Conservation (phyloP, 2,329 filamentous ascomycete species). For the Samsoniella hepiali region DNA sequence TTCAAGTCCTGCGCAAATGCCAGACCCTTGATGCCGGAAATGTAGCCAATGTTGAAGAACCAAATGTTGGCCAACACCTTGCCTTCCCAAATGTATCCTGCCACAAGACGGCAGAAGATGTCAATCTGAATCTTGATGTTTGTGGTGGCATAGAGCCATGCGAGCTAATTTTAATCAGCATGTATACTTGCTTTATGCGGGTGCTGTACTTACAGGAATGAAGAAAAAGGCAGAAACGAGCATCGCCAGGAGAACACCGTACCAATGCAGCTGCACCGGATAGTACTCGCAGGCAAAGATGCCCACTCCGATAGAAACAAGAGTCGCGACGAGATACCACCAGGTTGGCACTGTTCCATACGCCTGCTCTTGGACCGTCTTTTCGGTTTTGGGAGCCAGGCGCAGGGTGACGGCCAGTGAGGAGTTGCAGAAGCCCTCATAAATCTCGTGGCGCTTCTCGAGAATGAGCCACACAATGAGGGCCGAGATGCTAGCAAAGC, state of each 20-base stretch:
- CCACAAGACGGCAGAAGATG: slow-evolving; percentile 43
- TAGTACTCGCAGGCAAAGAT: slow-evolving; percentile 32
- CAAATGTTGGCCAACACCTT: slow-evolving; percentile 40
- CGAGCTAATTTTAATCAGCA: slow-evolving; percentile 24
- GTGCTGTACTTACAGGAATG: slow-evolving; percentile 25
- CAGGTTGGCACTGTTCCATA: slow-evolving; percentile 25
- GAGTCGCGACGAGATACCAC: slow-evolving; percentile 26
- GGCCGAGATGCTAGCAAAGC: slow-evolving; percentile 48
- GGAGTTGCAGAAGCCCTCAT: slow-evolving; percentile 17
- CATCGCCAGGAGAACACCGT: slow-evolving; percentile 30
- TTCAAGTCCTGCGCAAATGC: slow-evolving; percentile 44
- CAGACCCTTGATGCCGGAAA: slow-evolving; percentile 40
- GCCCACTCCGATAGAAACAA: slow-evolving; percentile 26
- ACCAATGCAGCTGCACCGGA: slow-evolving; percentile 31
- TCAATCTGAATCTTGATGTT: slow-evolving; percentile 45
- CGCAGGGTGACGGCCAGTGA: slow-evolving; percentile 7
- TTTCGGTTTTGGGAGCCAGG: neutral
- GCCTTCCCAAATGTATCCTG: slow-evolving; percentile 44
- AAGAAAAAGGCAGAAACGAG: slow-evolving; percentile 29
- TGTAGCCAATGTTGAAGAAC: slow-evolving; percentile 39
- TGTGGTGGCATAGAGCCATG: slow-evolving; percentile 37
- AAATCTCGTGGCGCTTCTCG: slow-evolving; percentile 29
- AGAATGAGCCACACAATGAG: slow-evolving; percentile 32
- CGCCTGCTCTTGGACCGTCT: slow-evolving; percentile 19
- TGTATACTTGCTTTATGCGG: neutral